Evolutionary conservation across 805 yeast genomes (phyloP).

Genomic region (Candida ficus): DNA sequence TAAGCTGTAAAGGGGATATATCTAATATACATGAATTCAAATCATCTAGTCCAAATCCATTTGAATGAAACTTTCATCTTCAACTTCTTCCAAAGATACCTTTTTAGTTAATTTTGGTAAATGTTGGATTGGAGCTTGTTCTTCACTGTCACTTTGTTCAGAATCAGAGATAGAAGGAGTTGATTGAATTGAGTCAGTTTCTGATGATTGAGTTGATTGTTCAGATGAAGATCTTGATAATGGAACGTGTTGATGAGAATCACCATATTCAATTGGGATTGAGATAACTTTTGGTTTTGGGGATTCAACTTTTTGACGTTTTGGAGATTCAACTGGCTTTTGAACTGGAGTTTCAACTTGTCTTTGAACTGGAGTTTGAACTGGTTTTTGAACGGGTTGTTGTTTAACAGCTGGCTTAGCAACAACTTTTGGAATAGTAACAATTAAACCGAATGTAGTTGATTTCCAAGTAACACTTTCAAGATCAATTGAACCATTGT

Average conservation of each 20-base stretch:
- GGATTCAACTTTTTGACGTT: not conserved
- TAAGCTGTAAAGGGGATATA: not conserved
- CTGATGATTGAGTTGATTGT: slow-evolving; percentile 1
- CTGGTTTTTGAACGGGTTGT: not conserved
- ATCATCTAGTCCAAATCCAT: slow-evolving; percentile 11
- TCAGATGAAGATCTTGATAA: slow-evolving; percentile 7
- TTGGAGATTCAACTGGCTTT: not conserved
- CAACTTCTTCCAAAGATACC: slow-evolving; percentile 21
- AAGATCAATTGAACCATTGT: slow-evolving; percentile 11
- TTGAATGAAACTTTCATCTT: slow-evolving; percentile 16
- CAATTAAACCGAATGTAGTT: slow-evolving; percentile 7
- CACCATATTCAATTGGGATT: slow-evolving; percentile 8
- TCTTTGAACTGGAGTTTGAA: not conserved
- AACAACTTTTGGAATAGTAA: slow-evolving; percentile 16
- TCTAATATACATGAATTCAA: not conserved
- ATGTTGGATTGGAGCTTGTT: slow-evolving; percentile 3
- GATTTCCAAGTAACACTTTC: slow-evolving; percentile 15
- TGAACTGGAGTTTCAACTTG: not conserved
- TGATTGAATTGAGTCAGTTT: slow-evolving; percentile 1
- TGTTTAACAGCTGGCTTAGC: not conserved
- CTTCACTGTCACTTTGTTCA: slow-evolving; percentile 2
- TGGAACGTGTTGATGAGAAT: slow-evolving; percentile 1
- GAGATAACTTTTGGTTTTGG: slow-evolving; percentile 10
- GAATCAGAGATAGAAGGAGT: slow-evolving; percentile 3
- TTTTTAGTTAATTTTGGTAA: slow-evolving; percentile 19